Conservation (phyloP, 352 stramenopile genomes). For the Pythium chondricola region DNA sequence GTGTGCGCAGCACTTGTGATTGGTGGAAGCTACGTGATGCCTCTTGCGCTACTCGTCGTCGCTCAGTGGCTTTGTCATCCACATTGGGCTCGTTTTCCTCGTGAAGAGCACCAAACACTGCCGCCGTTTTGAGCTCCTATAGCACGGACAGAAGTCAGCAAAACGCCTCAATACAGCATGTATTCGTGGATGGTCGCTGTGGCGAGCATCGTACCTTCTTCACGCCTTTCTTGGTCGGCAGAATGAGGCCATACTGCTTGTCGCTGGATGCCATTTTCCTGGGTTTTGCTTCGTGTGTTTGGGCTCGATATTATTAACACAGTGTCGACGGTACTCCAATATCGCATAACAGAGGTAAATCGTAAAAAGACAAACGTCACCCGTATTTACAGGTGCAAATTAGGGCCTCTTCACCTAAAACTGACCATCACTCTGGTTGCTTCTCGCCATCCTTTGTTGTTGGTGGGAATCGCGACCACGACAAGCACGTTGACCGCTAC, state of each 20-base stretch:
- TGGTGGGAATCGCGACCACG: slow-evolving; percentile 11
- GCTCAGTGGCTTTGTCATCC: slow-evolving; percentile 6
- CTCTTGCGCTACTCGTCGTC: slow-evolving; percentile 34
- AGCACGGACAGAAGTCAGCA: slow-evolving; percentile 9
- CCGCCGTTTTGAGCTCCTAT: slow-evolving; percentile 18
- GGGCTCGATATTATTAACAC: neutral
- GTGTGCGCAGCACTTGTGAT: slow-evolving; percentile 38
- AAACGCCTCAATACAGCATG: too few relatives aligned
- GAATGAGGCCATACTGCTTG: slow-evolving; percentile 42
- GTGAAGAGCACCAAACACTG: slow-evolving; percentile 3
- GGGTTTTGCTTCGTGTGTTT: neutral
- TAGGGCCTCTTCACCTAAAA: neutral
- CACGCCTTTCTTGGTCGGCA: slow-evolving; percentile 23
- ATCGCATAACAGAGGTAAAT: neutral
- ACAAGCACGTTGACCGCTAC: neutral
- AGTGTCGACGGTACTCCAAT: neutral
- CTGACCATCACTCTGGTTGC: slow-evolving; percentile 10
- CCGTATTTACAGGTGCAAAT: slow-evolving; percentile 4
- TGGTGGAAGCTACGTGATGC: slow-evolving; percentile 47
- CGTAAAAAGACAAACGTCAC: neutral
- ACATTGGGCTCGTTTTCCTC: neutral
- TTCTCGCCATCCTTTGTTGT: slow-evolving; percentile 12
- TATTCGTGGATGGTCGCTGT: too few relatives aligned
- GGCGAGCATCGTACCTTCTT: slow-evolving; percentile 23
- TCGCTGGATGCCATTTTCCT: slow-evolving; percentile 11